Base-by-base conservation (phyloP, 2,329 filamentous ascomycete species). In the Pseudocercospora musae region DNA sequence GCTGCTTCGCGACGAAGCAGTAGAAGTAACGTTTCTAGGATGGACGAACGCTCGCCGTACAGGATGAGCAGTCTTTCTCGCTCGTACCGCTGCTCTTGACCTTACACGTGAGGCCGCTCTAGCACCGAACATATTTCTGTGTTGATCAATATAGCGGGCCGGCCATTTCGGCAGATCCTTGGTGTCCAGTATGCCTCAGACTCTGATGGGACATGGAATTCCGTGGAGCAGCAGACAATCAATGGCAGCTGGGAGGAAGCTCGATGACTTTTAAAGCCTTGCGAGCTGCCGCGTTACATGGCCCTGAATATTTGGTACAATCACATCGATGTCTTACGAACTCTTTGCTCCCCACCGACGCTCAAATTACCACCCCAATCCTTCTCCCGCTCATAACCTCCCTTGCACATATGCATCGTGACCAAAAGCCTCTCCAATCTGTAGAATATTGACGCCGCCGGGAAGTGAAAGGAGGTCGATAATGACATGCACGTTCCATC, bases 401-500 rank as follows among this genome's bases (percentile, higher is more conserved):
- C 4, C 33, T 59, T 72, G 65, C 68, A 77, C 78, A 75, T 75
- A 78, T 21, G 62, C 70, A 54, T 66, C 64, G 58, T 74, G 73
- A 10, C 71, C 72, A 29, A 71, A 64, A 20, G 68, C 68, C 59
- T 70, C 68, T 44, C 67, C 68, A 48, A 71, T 71, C 23, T 66
- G 65, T 23, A 69, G 67, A 23, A 62, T 64, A 58, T 77, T 77
- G 49, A 76, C 73, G 65, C 73, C 68, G 23, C 74, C 68, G 20
- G 70, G 66, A 13, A 73, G 68, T 11, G 72, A 70, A 64, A 76
- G 75, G 5, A 77, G 63, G 18, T 71, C 74, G 13, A 76, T 63
- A 23, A 77, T 69, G 53, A 76, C 64, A 58, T 77, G 74, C 74
- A 76, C 76, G 48, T 67, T 68, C 60, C 75, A 73, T 33, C 68